Percentiles rank a stretch among this genome's conserved stretches.
Conservation (phyloP, 2,329 filamentous ascomycete species). For the Fusarium floridanum region DNA sequence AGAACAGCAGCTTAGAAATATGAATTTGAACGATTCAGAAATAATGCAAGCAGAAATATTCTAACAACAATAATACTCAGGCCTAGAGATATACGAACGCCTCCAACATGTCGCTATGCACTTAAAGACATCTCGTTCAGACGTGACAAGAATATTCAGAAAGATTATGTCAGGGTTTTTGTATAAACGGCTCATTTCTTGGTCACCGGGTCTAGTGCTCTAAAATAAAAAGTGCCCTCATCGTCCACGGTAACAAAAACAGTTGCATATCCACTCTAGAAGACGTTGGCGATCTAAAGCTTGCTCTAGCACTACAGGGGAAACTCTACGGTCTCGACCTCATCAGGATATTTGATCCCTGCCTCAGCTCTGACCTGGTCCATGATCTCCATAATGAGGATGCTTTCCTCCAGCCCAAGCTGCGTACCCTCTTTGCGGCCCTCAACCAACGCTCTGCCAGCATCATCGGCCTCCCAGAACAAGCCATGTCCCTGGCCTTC, state of each 20-base stretch:
- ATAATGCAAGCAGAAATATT: background rate
- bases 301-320: background rate
- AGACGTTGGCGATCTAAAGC: background rate
- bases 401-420: slow-evolving; percentile 58
- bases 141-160: no score
- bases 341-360: slow-evolving; percentile 63
- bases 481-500: slow-evolving; percentile 77
- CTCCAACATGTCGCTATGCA: no score
- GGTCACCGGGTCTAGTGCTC: no score
- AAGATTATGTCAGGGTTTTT: no score
- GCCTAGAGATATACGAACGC: background rate
- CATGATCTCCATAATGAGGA: slow-evolving; percentile 83
- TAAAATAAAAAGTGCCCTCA: no score
- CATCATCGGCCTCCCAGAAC: slow-evolving; percentile 88
- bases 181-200: no score
- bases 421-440: slow-evolving; percentile 79
- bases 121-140: no score
- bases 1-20: background rate
- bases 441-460: slow-evolving; percentile 77
- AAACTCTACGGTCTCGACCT: background rate
- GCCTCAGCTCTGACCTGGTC: slow-evolving; percentile 65
- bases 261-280: no score
- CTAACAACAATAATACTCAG: background rate
- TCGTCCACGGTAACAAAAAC: no score
- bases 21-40: background rate